phyloP scores from a whole-genome alignment of 2,329 filamentous ascomycete genomes.

The Alternaria rosae region DNA sequence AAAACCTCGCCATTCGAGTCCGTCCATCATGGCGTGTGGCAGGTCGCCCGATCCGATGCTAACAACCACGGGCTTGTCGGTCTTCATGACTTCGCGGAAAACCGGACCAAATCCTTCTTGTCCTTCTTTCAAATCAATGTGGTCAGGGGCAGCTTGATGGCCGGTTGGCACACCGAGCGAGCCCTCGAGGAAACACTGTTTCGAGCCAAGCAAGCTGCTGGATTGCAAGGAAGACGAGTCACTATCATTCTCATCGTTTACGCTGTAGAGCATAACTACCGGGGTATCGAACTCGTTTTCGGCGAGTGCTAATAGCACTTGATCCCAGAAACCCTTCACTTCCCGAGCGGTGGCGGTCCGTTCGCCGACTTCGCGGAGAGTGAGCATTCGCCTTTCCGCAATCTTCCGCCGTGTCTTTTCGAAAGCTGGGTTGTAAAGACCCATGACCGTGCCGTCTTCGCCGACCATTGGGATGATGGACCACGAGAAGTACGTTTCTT shows the following conservation, averaged over 20 bases:
- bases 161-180: slow-evolving; percentile 71
- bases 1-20: slow-evolving; percentile 74
- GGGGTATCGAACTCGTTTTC: slow-evolving; percentile 79
- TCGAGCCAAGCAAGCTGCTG: slow-evolving; percentile 67
- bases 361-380: slow-evolving; percentile 78
- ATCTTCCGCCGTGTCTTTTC: slow-evolving; percentile 82
- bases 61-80: slow-evolving; percentile 71
- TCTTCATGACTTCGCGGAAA: slow-evolving; percentile 77
- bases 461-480: slow-evolving; percentile 80
- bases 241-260: slow-evolving; percentile 73
- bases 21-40: slow-evolving; percentile 69
- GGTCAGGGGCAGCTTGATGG: slow-evolving; percentile 67
- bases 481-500: slow-evolving; percentile 86
- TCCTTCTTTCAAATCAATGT: slow-evolving; percentile 73
- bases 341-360: slow-evolving; percentile 75
- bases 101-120: slow-evolving; percentile 78
- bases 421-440: slow-evolving; percentile 80
- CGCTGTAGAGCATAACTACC: slow-evolving; percentile 79
- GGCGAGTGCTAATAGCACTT: slow-evolving; percentile 72
- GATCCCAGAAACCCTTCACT: slow-evolving; percentile 75
- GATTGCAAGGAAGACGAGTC: slow-evolving; percentile 77
- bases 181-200: slow-evolving; percentile 74
- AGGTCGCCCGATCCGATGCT: slow-evolving; percentile 72
- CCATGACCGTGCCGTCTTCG: slow-evolving; percentile 75
- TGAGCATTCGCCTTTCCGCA: slow-evolving; percentile 80